Evolutionary conservation across 345 rosid species (phyloP).

Genomic region (Euphorbia lathyris): DNA sequence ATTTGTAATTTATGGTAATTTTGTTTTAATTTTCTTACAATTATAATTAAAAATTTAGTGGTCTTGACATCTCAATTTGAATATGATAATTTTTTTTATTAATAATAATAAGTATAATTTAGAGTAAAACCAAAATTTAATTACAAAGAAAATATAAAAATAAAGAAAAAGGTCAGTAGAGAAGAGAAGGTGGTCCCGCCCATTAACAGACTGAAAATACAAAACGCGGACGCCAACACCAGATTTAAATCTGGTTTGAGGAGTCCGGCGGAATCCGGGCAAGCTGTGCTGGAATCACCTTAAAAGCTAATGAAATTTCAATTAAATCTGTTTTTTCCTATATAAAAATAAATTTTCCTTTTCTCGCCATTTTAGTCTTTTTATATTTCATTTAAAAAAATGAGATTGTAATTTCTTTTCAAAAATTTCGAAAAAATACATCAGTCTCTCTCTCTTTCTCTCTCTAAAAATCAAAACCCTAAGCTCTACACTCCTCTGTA

Average conservation of each 20-base stretch:
- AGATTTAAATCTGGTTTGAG: slow-evolving; percentile 29
- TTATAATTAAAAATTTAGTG: too few relatives aligned
- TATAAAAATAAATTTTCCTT: neutral
- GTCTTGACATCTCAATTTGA: too few relatives aligned
- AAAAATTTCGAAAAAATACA: neutral
- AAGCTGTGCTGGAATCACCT: slow-evolving; percentile 31
- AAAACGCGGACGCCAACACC: slow-evolving; percentile 34
- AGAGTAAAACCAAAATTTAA: neutral
- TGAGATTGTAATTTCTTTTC: neutral
- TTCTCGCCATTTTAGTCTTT: neutral
- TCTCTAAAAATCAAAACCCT: slow-evolving; percentile 21
- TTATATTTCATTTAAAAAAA: neutral
- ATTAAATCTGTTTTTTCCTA: neutral
- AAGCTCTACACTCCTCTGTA: slow-evolving; percentile 4
- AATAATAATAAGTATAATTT: too few relatives aligned
- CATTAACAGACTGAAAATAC: neutral
- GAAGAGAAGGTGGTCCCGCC: slow-evolving; percentile 17
- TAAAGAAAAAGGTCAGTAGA: neutral
- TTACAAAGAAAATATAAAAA: neutral
- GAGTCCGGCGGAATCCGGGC: slow-evolving; percentile 38
- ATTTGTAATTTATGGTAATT: too few relatives aligned
- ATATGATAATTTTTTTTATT: too few relatives aligned
- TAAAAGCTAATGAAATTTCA: slow-evolving; percentile 11
- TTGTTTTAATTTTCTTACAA: too few relatives aligned
- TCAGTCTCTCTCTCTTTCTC: neutral